Base-by-base conservation (phyloP, 192 early-diverging fungal genomes). In the Thoreauomyces humboldtii region DNA sequence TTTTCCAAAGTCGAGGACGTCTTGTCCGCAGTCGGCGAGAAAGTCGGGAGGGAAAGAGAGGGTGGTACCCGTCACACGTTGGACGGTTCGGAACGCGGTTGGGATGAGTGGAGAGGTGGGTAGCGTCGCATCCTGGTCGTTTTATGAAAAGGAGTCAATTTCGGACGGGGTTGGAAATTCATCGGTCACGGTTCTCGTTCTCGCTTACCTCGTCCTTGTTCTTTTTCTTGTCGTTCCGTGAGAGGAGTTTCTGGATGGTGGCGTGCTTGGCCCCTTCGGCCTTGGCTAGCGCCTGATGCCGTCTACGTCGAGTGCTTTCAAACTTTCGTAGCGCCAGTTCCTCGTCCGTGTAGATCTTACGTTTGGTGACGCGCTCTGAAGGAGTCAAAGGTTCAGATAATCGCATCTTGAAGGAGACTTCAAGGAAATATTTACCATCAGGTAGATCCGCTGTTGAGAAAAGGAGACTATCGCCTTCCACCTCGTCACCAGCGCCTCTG, bases 231-330 rank as follows among this genome's bases (percentile, higher is more conserved):
- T 17, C 33, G 27, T 70, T 59, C 59, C 63, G 61, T 25, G 28
- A 38, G 28, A 70, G 21, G n/a, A 70, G 52, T 56, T 63, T 62
- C 15, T 70, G 59, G 6, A 70, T 62, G 19, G 67, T 70, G 2
- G 62, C 46, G 33, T 62, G 45, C 51, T 70, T 61, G 34, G 47
- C 59, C 24, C 63, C 67, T 44, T 62, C 67, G 0, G 67, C 67
- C 32, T 34, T 28, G 17, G 48, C 41, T 41, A 63, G 59, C 37
- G 59, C 59, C 50, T 56, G 67, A 44, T 63, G 46, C 24, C 54
- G 61, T 22, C 67, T 46, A 7, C 67, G 59, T 28, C 67, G 67
- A 7, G 59, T 51, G 0, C 48, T 63, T 24, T 63, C 67, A 0
- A 50, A 70, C 19, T 52, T 51, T 12, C 61, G 59, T 12, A 62